Evolutionary conservation across 2,329 filamentous ascomycete genomes (phyloP).

Genomic region (Scedosporium boydii): DNA sequence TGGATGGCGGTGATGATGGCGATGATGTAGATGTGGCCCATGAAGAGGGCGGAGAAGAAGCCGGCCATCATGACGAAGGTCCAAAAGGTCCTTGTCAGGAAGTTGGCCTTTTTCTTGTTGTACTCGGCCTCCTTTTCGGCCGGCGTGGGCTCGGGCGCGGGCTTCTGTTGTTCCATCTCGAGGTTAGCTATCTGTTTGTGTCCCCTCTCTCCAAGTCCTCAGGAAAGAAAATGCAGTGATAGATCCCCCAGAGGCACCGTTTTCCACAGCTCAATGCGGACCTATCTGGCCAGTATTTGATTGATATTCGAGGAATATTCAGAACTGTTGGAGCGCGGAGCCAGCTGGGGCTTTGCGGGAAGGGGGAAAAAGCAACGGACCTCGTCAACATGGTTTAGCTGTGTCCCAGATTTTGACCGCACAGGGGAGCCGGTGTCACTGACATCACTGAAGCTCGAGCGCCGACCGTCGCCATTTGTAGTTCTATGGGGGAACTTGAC

Average conservation of each 20-base stretch:
- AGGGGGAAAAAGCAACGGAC: conserved; percentile 12
- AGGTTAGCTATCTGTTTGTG: not conserved
- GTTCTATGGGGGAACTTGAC: conserved; percentile 46
- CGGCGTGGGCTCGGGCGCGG: conserved; percentile 16
- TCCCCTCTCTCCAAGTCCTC: not conserved
- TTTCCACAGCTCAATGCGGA: no score
- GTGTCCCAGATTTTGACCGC: conserved; percentile 18
- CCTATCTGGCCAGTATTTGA: no score
- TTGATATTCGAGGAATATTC: no score
- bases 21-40: conserved; percentile 96
- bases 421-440: conserved; percentile 34
- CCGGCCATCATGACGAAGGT: conserved; percentile 92
- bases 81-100: conserved; percentile 95
- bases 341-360: not conserved
- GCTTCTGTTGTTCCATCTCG: conserved; percentile 1
- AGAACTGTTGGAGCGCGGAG: not conserved
- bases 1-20: conserved; percentile 86
- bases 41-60: conserved; percentile 89
- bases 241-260: not conserved
- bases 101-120: conserved; percentile 98
- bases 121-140: conserved; percentile 53
- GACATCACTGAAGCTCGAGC: conserved; percentile 62
- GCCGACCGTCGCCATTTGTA: conserved; percentile 47
- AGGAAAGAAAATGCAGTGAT: not conserved
- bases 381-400: conserved; percentile 29